phyloP scores from a whole-genome alignment of 2,329 filamentous ascomycete species.

The Calonectria ilicicola region DNA sequence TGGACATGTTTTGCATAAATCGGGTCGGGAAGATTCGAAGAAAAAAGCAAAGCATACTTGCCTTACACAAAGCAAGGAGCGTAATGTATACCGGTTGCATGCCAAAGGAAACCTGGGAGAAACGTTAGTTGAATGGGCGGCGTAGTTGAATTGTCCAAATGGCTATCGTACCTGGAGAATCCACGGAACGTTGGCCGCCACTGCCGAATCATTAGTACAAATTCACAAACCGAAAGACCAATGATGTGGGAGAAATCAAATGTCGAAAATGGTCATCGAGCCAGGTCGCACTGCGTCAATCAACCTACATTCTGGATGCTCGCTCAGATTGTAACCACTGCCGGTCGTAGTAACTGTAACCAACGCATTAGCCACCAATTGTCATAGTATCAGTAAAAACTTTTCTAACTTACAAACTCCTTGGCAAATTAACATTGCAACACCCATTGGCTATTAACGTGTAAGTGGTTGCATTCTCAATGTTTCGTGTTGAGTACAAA shows the following conservation, averaged over 20 bases:
- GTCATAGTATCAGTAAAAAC: background rate
- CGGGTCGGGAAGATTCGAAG: conserved; percentile 41
- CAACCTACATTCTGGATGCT: conserved; percentile 36
- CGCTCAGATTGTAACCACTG: conserved; percentile 36
- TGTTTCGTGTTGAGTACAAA: conserved; percentile 20
- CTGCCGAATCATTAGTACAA: conserved; percentile 11
- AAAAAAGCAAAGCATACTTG: conserved; percentile 44
- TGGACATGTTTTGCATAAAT: conserved; percentile 43
- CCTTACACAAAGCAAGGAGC: conserved; percentile 40
- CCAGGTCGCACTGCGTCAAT: background rate
- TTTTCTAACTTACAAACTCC: conserved; percentile 33
- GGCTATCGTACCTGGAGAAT: conserved; percentile 36
- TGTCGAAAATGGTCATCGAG: background rate
- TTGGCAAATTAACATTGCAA: conserved; percentile 44
- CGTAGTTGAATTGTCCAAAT: background rate
- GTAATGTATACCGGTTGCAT: conserved; percentile 44
- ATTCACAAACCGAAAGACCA: background rate
- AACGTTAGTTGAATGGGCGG: background rate
- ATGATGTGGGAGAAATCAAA: too few relatives aligned
- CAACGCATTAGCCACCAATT: background rate
- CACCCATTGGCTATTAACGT: conserved; percentile 35
- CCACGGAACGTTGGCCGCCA: conserved; percentile 38
- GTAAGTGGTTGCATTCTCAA: conserved; percentile 10
- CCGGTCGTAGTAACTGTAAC: conserved; percentile 37
- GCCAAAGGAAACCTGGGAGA: conserved; percentile 36